Conservation (phyloP, 352 stramenopile genomes). For the Chrysophaeum taylorii region DNA sequence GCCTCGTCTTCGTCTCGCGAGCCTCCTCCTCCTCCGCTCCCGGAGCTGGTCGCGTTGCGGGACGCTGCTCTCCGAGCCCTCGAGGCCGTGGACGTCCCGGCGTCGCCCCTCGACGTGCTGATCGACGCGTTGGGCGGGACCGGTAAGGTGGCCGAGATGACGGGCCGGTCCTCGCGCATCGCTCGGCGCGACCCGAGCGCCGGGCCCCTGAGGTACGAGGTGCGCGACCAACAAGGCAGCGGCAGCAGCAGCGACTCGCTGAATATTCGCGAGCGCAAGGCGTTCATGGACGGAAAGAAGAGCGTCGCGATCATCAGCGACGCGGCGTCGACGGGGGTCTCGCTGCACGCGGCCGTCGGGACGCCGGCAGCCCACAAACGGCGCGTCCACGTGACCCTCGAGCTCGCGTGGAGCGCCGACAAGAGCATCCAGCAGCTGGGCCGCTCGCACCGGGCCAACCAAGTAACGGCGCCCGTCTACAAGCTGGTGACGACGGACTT, state of each 20-base stretch:
- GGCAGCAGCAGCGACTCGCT: constrained; percentile 31
- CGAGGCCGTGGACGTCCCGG: constrained; percentile 35
- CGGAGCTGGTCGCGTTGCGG: constrained; percentile 28
- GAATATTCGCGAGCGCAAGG: constrained; percentile 48
- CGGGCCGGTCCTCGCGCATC: constrained; percentile 37
- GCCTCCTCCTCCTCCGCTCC: constrained; percentile 27
- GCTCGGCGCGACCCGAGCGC: constrained; percentile 17
- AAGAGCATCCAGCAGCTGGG: constrained; percentile 51
- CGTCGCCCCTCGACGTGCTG: constrained; percentile 50
- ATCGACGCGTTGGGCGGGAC: constrained; percentile 53
- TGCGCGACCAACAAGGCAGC: constrained; percentile 27
- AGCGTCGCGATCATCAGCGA: constrained; percentile 64
- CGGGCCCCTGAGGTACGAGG: constrained; percentile 28
- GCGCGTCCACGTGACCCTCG: constrained; percentile 65
- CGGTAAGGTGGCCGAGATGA: constrained; percentile 54
- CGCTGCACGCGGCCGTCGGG: constrained; percentile 45
- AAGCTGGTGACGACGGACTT: constrained; percentile 59
- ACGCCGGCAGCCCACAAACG: constrained; percentile 34
- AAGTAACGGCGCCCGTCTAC: constrained; percentile 50
- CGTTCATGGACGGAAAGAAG: constrained; percentile 60
- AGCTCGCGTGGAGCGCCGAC: constrained; percentile 53
- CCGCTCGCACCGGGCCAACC: constrained; percentile 39
- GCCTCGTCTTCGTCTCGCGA: no score
- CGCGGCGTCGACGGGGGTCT: constrained; percentile 60
- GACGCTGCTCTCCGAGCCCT: constrained; percentile 16